phyloP scores from a whole-genome alignment of 1,284 basidiomycete genomes.

The Pseudozyma pruni region DNA sequence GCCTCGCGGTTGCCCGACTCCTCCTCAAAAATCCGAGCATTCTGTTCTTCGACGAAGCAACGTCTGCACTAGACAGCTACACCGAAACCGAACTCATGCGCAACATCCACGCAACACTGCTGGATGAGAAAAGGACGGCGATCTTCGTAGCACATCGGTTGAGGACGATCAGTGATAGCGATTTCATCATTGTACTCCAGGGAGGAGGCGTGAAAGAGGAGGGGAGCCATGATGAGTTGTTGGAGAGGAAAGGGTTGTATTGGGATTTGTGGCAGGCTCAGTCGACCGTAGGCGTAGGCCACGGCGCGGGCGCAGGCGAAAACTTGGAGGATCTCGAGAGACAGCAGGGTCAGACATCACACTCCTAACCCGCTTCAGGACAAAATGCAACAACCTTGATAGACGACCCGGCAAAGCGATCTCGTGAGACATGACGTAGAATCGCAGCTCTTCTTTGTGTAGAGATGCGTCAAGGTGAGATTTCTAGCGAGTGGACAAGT shows the following conservation, averaged over 20 bases:
- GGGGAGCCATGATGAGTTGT: slow-evolving; percentile 58
- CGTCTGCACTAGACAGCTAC: slow-evolving; percentile 91
- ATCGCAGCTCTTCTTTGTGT: too few species aligned
- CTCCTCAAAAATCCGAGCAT: slow-evolving; percentile 93
- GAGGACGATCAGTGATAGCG: slow-evolving; percentile 86
- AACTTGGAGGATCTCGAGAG: slow-evolving; percentile 40
- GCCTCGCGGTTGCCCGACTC: slow-evolving; percentile 90
- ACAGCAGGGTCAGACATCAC: not conserved
- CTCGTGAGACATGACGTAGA: too few species aligned
- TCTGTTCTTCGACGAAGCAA: slow-evolving; percentile 98
- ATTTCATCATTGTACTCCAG: slow-evolving; percentile 63
- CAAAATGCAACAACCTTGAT: not conserved
- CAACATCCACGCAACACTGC: slow-evolving; percentile 84
- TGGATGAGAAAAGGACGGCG: slow-evolving; percentile 83
- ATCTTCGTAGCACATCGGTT: slow-evolving; percentile 80
- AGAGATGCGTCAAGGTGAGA: not conserved
- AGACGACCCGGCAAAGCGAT: too few species aligned
- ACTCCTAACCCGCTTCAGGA: not conserved
- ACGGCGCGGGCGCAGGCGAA: slow-evolving; percentile 49
- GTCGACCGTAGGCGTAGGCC: slow-evolving; percentile 45
- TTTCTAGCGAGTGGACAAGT: slow-evolving; percentile 25
- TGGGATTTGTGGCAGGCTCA: slow-evolving; percentile 61
- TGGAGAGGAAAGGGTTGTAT: slow-evolving; percentile 56
- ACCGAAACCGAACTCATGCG: slow-evolving; percentile 95
- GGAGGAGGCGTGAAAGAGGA: slow-evolving; percentile 56